phyloP scores from a whole-genome alignment of 2,329 filamentous ascomycete genomes.

The Epichloe scottii region DNA sequence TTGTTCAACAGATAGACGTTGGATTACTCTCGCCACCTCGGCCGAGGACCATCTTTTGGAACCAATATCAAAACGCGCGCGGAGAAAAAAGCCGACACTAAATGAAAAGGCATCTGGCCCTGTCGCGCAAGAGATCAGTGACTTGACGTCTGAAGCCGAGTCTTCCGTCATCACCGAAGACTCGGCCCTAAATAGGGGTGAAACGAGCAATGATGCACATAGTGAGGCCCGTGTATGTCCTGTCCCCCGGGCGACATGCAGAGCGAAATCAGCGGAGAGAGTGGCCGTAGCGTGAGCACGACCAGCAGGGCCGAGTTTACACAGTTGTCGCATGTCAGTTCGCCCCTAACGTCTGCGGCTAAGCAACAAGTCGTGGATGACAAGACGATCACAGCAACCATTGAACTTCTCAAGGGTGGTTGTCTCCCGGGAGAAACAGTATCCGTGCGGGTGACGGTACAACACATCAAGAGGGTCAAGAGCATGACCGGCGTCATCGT shows the following conservation, averaged over 20 bases:
- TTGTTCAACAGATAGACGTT: constrained; percentile 77
- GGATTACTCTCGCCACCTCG: constrained; percentile 61
- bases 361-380: constrained; percentile 40
- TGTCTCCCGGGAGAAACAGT: constrained; percentile 77
- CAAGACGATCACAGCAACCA: constrained; percentile 74
- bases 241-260: constrained; percentile 39
- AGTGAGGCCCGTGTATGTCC: constrained; percentile 1
- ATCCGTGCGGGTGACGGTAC: constrained; percentile 66
- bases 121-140: constrained; percentile 28
- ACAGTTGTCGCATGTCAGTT: constrained; percentile 19
- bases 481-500: constrained; percentile 88
- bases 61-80: constrained; percentile 61
- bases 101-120: constrained; percentile 29
- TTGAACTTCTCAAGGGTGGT: constrained; percentile 71
- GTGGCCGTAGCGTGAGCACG: constrained; percentile 53
- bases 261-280: constrained; percentile 62
- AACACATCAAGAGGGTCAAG: constrained; percentile 80
- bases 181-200: constrained; percentile 13
- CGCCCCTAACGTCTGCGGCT: constrained; percentile 18
- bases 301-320: constrained; percentile 39
- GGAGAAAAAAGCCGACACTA: constrained; percentile 43
- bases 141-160: constrained; percentile 22
- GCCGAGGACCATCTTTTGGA: constrained; percentile 78
- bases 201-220: constrained; percentile 25
- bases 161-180: constrained; percentile 28